Base-by-base conservation (phyloP, 768 basidiomycete species). In the Russula emetica region DNA sequence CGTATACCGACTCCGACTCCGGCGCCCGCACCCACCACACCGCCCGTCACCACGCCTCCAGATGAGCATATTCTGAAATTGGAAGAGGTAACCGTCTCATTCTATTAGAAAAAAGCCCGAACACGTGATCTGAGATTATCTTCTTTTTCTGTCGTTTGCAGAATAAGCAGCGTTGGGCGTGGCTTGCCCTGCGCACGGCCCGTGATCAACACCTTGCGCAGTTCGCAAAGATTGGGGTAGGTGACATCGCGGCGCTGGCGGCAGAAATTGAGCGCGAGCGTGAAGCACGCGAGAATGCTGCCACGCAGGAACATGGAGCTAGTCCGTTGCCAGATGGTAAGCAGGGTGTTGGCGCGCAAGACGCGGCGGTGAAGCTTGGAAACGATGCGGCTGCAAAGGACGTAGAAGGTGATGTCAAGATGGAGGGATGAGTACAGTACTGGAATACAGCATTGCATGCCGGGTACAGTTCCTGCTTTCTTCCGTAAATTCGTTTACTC, bases 171-270 rank as follows among this genome's bases (percentile, higher is more conserved):
- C 83, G 88, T 3, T 84, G 85, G 80, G 78, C 89, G 6, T 94
- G 92, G 92, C 80, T 92, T 20, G 88, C 87, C 9, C 80, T 94
- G 63, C 87, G 92, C 22, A 81, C 83, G 47, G 84, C 88, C 59
- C 86, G 91, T 42, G 85, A 90, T 67, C 80, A 81, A 63, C 77
- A 92, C 72, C 72, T 92, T 45, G 83, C 86, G 66, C 85, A 90
- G 68, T 93, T 94, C 67, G 82, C 85, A n/a, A 87, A 84, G 76
- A 92, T 92, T 64, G 90, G 88, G 20, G 85, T 84, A 7, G 90
- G 89, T 9, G 90, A 93, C 65, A 76, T 94, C 64, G 52, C 70
- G 7, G 62, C 66, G 36, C 71, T 76, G 36, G 71, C 70, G n/a
- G 70, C 72, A 34, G 73, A 72, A 64, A 74, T 75, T 24, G 74